Base-by-base conservation (phyloP, 2,329 filamentous ascomycete species). In the Diaporthe velutina region DNA sequence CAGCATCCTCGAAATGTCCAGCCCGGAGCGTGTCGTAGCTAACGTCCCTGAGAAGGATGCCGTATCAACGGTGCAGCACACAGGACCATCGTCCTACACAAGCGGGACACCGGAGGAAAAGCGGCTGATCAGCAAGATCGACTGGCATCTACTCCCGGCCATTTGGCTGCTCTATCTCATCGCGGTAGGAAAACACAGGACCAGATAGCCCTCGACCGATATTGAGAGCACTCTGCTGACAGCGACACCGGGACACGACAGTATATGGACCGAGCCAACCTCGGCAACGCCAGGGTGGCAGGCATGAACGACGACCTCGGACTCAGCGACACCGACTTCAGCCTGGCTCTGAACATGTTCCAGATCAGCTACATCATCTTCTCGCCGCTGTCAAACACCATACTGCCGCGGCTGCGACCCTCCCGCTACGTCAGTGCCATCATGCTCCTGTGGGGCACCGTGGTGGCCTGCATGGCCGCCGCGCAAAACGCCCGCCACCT, bases 341-440 rank as follows among this genome's bases (percentile, higher is more conserved):
- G 66, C 50, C 28, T 73, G 75, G 81, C 85, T 3, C 79, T 91
- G 25, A 85, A 89, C 2, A 86, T 91, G 8, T 91, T 90, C 82
- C 90, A 90, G 78, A 83, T 88, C 73, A 83, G 81, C 45, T 89
- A 90, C 78, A 85, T 91, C 52, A 77, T 88, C 19, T 89, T 87
- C 76, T 88, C 90, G 78, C 84, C 89, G 1, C 88, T 88, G 0
- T 88, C 85, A 71, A 90, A 90, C 80, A 86, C 90, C 79, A 82
- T 89, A n/a, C 83, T 90, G 35, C 84, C 85, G 48, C 84, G 84
- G 50, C 85, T 85, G 25, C 83, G 84, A 57, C 89, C 88, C 0
- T 88, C 86, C 1, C 78, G 87, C n/a, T 90, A 88, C 78, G 80
- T 88, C 1, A 85, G 88, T 0, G 78, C 79, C 10, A 87, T 89